Evolutionary conservation across 768 basidiomycete species (phyloP), one percentile per base, ranked within the genome.

Genomic region (Lepiota venenata): DNA sequence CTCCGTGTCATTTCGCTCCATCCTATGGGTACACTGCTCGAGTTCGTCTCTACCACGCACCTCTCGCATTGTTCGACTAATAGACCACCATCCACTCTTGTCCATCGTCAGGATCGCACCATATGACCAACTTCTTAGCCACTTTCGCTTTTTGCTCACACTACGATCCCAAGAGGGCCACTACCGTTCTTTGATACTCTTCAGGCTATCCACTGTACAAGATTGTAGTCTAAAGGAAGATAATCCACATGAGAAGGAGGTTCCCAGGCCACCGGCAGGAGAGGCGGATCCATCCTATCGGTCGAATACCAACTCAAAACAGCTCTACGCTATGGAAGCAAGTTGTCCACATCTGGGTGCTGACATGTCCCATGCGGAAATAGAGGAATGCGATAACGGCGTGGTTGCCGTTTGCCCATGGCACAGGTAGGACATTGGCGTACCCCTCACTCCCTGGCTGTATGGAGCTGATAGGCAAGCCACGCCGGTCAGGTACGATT

Each of bases 271-370:
- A 18, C 48, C 18, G n/a, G 54, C 27, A 7, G 47, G 37, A 29
- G 18, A 51, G 6, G 58, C 43, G 12, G 55, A 61, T 47, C 32
- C 64, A 12, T 57, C 59, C 18, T 60, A 66, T 43, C 65, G 40
- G 37, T 47, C 48, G 29, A 55, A 55, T 16, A 47, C 46, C 29
- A 55, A 55, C 32, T 42, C 45, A 11, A 55, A 64, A 15, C 78
- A 88, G 59, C 71, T 91, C 11, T 91, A 90, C 63, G 82, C 81
- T 7, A 91, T 92, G 88, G 88, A 91, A 66, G 81, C 86, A 4
- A 80, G 76, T 9, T 91, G 89, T 65, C 89, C 89, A 3, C 90
- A 92, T 70, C 75, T 91, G 7, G 88, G 88, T 2, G 88, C 88
- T 18, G 88, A 91, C 52, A 74, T 91, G 67, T 86, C 84, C 12